phyloP scores from a whole-genome alignment of 805 yeast genomes.

The Starmerella vaccinii region DNA sequence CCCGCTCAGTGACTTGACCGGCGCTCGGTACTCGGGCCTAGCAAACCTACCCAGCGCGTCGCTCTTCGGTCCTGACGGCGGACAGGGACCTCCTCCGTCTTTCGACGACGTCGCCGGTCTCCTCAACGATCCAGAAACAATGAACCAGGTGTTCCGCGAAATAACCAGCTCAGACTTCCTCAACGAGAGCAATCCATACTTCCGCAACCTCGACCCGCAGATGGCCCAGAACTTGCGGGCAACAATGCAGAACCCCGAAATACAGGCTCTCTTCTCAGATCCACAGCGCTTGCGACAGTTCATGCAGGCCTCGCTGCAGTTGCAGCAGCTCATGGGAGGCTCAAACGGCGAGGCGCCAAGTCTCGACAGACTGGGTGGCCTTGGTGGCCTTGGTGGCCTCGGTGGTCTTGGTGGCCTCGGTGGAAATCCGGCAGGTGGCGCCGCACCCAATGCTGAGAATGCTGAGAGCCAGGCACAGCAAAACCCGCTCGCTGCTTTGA shows the following conservation, averaged over 20 bases:
- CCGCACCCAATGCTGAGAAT: not conserved
- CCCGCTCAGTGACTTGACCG: conserved; percentile 84
- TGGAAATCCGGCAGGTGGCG: conserved; percentile 18
- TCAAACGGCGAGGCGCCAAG: conserved; percentile 34
- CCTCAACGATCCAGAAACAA: conserved; percentile 66
- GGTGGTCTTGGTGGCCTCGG: conserved; percentile 4
- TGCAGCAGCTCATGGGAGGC: conserved; percentile 38
- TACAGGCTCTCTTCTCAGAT: conserved; percentile 68
- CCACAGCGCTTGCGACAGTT: conserved; percentile 78
- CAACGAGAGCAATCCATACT: conserved; percentile 64
- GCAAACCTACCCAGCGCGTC: conserved; percentile 77
- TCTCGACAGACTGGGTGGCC: conserved; percentile 22
- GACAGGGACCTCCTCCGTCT: conserved; percentile 67
- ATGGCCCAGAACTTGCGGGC: conserved; percentile 66
- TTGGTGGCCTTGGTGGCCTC: conserved; percentile 24
- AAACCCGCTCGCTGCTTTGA: conserved; percentile 5
- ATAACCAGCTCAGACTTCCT: conserved; percentile 16
- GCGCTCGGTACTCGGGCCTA: conserved; percentile 92
- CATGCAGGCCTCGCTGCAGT: conserved; percentile 46
- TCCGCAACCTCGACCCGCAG: conserved; percentile 81
- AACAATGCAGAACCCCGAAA: conserved; percentile 71
- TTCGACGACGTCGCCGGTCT: conserved; percentile 70
- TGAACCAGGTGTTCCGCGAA: conserved; percentile 43
- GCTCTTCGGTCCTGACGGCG: conserved; percentile 93
- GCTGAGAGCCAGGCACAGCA: conserved; percentile 1